These are phyloP conservation scores for Fraxinus sp. DNA, from an alignment of 305 asterid species.

Conservation along the genomic window DNA sequence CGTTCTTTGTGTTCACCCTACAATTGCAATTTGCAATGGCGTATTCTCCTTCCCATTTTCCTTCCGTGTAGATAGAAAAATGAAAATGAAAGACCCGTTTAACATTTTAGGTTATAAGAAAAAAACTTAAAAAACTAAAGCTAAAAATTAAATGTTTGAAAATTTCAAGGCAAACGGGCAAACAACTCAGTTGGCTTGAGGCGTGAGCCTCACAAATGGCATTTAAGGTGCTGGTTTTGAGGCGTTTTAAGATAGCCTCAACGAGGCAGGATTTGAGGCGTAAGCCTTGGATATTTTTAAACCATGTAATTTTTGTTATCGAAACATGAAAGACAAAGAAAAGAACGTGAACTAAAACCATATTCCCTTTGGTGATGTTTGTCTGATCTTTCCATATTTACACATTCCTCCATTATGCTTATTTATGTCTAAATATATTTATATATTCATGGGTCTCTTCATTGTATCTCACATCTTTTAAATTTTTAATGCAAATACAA, in stretches of 20 bases:
- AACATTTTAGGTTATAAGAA: background rate
- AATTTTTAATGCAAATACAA: conserved; percentile 25
- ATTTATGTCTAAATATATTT: background rate
- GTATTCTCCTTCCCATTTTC: background rate
- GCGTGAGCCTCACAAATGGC: background rate
- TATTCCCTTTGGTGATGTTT: background rate
- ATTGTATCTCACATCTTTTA: background rate
- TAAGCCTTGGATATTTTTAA: background rate
- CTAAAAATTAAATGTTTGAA: background rate
- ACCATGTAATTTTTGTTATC: background rate
- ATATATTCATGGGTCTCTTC: background rate
- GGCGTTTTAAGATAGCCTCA: background rate
- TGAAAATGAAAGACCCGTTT: background rate
- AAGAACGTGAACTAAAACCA: background rate
- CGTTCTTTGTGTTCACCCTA: background rate
- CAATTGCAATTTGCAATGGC: background rate
- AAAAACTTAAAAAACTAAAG: background rate
- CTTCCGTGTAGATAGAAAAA: background rate
- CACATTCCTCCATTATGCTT: background rate
- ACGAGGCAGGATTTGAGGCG: background rate
- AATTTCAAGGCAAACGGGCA: background rate
- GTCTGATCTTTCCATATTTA: background rate
- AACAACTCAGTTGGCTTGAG: background rate
- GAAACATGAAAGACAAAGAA: background rate
- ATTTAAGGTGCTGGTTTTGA: background rate